Evolutionary conservation across 2,329 filamentous ascomycete genomes (phyloP), one percentile per base, ranked within the genome.

Genomic region (Ascosphaera aggregata): DNA sequence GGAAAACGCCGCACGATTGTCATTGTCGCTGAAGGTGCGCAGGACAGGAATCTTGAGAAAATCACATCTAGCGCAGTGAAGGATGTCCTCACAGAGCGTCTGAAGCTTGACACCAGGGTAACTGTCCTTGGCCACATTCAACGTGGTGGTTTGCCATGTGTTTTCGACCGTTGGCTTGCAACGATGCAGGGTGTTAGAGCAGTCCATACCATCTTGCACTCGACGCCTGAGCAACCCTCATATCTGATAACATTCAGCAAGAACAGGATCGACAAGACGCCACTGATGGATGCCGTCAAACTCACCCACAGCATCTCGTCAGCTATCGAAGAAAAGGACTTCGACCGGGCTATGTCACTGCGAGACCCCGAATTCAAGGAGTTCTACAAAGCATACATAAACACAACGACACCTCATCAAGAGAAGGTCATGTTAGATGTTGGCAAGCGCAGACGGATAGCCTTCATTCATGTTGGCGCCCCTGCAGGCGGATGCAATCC

Each of bases 401-500:
- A 89, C 55, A 95, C 84, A 0, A 92, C 85, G 9, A 77, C 80
- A 13, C 79, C 82, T 15, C 71, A 81, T 47, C 69, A 85, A 37
- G 73, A 79, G 24, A 64, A 71, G 38, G 62, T 77, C 48, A 60
- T 71, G 39, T 61, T 93, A 80, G 9, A 5, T 13, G 5, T n/a
- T 7, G 13, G 9, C 13, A 45, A 84, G 78, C 73, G 76, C 47
- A 82, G 95, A 80, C 76, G 74, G 47, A 80, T 98, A 50, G 89
- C 82, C 37, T 92, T 98, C 52, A 81, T 98, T 58, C 91, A 95
- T 51, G 85, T 95, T 18, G 89, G 89, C 50, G 89, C 89, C 9
- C 89, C 89, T 5, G 89, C 89, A 20, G 89, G 89, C 57, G 89
- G 89, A 50, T 95, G 98, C 80, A 98, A 98, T 59, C 85, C 86